A percentile compares a stretch with the other conserved stretches of the same genome.
Evolutionary conservation across 331 rosid genomes (phyloP).

Genomic region (Malus hybrid): DNA sequence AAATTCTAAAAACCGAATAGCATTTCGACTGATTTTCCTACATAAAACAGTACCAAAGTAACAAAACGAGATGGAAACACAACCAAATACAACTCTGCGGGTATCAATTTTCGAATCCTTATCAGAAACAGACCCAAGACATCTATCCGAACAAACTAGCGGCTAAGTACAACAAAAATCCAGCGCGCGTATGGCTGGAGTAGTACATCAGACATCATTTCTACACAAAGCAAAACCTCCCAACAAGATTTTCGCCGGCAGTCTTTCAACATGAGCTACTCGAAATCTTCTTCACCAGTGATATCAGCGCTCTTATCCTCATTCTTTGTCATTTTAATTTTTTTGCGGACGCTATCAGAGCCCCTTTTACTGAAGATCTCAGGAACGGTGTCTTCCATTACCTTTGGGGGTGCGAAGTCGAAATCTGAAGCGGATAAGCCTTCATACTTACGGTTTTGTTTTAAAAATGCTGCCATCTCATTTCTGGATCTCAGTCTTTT

Average conservation of each 20-base stretch:
- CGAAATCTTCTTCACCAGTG: background rate
- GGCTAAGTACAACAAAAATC: background rate
- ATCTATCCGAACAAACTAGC: background rate
- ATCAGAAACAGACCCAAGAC: background rate
- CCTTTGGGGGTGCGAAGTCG: constrained; percentile 58
- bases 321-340: background rate
- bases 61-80: background rate
- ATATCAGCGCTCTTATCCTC: background rate
- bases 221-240: background rate
- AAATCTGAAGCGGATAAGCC: constrained; percentile 40
- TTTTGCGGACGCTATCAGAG: constrained; percentile 11
- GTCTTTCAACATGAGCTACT: background rate
- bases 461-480: constrained; percentile 48
- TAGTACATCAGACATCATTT: background rate
- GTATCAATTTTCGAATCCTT: background rate
- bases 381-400: constrained; percentile 79
- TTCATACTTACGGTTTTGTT: constrained; percentile 36
- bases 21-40: background rate
- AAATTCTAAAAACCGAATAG: background rate
- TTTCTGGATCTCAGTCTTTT: constrained; percentile 64
- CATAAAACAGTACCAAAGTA: background rate
- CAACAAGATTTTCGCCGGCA: background rate
- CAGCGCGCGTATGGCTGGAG: background rate
- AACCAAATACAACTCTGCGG: background rate
- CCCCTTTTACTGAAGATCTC: constrained; percentile 31